phyloP scores from a whole-genome alignment of 1,284 basidiomycete genomes.

The Hymenochaete sp. region DNA sequence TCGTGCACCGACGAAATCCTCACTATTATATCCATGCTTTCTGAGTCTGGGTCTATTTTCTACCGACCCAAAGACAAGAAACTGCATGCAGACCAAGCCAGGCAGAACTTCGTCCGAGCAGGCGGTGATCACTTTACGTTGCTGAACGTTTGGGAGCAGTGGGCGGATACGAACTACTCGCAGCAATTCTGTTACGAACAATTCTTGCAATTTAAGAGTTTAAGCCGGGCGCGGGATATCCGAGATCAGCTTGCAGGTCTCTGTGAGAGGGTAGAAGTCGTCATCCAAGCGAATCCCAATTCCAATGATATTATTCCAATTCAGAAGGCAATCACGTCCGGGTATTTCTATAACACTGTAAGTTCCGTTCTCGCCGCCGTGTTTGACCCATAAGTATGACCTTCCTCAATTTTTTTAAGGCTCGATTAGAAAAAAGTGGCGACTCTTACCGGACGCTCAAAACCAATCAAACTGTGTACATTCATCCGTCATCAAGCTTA shows the following conservation, averaged over 20 bases:
- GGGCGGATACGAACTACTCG: slow-evolving; percentile 94
- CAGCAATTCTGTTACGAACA: slow-evolving; percentile 95
- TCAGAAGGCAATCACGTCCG: slow-evolving; percentile 90
- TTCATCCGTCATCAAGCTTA: slow-evolving; percentile 92
- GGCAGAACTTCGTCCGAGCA: slow-evolving; percentile 89
- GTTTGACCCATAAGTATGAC: too few relatives aligned
- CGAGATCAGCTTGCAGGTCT: slow-evolving; percentile 90
- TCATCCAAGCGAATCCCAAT: slow-evolving; percentile 82
- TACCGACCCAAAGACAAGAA: slow-evolving; percentile 98
- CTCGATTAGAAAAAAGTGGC: slow-evolving; percentile 81
- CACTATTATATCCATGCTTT: slow-evolving; percentile 96
- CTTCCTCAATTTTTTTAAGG: slow-evolving; percentile 35
- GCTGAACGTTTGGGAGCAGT: slow-evolving; percentile 97
- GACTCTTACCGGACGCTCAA: slow-evolving; percentile 92
- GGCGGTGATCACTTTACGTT: slow-evolving; percentile 99
- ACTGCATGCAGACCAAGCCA: slow-evolving; percentile 90
- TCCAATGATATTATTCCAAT: slow-evolving; percentile 85
- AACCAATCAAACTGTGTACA: slow-evolving; percentile 91
- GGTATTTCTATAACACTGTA: slow-evolving; percentile 95
- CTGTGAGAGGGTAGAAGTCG: slow-evolving; percentile 95
- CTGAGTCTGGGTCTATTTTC: slow-evolving; percentile 90
- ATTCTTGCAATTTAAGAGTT: slow-evolving; percentile 94
- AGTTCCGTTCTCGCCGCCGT: slow-evolving; percentile 24
- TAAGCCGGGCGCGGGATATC: slow-evolving; percentile 92
- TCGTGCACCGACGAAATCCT: slow-evolving; percentile 96